phyloP scores from a whole-genome alignment of 2,329 filamentous ascomycete species.

The Dactylellina cionopaga region DNA sequence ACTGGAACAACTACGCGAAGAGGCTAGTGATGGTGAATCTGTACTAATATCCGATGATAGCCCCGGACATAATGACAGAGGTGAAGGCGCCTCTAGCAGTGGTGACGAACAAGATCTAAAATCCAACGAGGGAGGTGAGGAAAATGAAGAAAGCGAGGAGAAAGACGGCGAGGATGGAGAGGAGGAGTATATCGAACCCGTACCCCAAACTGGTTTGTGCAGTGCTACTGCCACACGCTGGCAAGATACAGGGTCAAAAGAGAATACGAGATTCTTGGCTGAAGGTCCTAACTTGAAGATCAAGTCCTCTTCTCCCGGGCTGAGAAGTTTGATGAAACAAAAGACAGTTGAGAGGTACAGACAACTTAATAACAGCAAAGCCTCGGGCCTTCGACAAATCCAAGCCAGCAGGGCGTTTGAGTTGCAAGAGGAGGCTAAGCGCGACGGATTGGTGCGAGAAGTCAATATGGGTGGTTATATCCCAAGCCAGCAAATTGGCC shows the following conservation, averaged over 20 bases:
- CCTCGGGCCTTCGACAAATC: not conserved
- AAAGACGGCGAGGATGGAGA: too few relatives aligned
- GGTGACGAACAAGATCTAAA: not conserved
- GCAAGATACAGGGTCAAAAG: not conserved
- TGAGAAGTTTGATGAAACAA: slow-evolving; percentile 7
- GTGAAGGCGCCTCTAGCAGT: too few relatives aligned
- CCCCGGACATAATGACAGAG: too few relatives aligned
- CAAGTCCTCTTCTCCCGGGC: too few relatives aligned
- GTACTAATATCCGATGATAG: too few relatives aligned
- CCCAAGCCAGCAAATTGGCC: not conserved
- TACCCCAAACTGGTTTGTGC: not conserved
- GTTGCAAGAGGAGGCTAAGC: slow-evolving; percentile 19
- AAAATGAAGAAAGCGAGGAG: not conserved
- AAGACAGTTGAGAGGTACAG: not conserved
- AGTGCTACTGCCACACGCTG: not conserved
- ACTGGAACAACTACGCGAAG: too few relatives aligned
- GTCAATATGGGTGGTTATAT: not conserved
- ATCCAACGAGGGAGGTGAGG: not conserved
- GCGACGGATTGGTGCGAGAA: slow-evolving; percentile 16
- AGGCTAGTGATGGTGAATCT: too few relatives aligned
- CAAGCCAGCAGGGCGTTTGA: slow-evolving; percentile 24
- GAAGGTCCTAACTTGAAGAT: too few relatives aligned
- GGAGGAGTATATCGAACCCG: not conserved
- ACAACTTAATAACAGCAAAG: not conserved
- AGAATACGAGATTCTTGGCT: not conserved